Evolutionary conservation across 768 basidiomycete species (phyloP), one percentile per base, ranked within the genome.

Genomic region (Cystofilobasidium bisporidii): DNA sequence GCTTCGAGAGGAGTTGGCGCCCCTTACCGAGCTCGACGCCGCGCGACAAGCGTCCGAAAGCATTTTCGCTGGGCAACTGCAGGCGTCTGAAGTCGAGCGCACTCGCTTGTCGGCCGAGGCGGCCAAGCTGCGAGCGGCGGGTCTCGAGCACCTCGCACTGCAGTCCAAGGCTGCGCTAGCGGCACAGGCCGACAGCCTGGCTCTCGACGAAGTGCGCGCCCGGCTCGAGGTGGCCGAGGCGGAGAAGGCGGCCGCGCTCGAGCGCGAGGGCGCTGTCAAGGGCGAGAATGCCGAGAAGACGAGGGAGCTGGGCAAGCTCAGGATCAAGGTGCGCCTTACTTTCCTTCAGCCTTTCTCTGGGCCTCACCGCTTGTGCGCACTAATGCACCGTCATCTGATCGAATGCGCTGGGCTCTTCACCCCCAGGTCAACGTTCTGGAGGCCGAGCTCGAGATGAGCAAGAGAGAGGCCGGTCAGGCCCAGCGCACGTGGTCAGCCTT

Each of bases 241-340:
- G 40, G 63, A 64, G 26, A 33, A 47, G 40, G 55, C 36, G 10
- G 63, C 53, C 22, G 55, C 50, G 40, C 22, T 64, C 38, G 63
- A 40, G 36, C 55, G 63, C 50, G 63, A 56, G 53, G 26, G 30
- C 32, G 18, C 43, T 3, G 28, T 22, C 14, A 32, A 26, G 26
- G 30, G 28, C 36, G 63, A 64, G 63, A 56, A 64, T 20, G 38
- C 53, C 18, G 63, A 56, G 18, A 38, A 53, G 40, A 30, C 26
- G 4, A 64, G 57, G 63, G 63, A 64, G 22, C 14, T 56, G 22
- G 33, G 48, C 22, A 57, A 41, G 30, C 63, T 64, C 15, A 64
- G 45, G 55, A 36, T 64, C 53, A 55, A 41, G 30, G 53, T 56
- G 53, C 53, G 26, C 32, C 28, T 3, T 11, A 8, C 43, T 43